Conservation (phyloP, 2,329 filamentous ascomycete genomes). For the Claviceps sorghi region DNA sequence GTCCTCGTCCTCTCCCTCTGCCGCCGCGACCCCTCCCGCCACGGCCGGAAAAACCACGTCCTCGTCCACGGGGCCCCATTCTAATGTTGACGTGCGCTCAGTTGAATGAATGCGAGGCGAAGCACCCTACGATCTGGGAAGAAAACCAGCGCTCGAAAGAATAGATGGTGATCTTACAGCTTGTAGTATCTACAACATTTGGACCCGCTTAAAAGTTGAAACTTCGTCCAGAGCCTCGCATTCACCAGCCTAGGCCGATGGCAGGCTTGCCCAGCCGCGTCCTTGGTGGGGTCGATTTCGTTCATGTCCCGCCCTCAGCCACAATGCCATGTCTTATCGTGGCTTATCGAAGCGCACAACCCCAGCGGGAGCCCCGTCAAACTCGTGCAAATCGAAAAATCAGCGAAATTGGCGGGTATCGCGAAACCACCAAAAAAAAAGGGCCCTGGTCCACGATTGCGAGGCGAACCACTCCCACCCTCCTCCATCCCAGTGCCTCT, state of each 20-base stretch:
- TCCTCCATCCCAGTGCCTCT: constrained; percentile 7
- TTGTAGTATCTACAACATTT: neutral
- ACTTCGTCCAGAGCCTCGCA: constrained; percentile 20
- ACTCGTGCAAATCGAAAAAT: constrained; percentile 28
- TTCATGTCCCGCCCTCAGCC: constrained; percentile 7
- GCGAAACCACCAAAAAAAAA: constrained; percentile 10
- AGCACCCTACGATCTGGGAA: no score
- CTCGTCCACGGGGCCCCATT: constrained; percentile 24
- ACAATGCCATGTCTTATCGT: constrained; percentile 23
- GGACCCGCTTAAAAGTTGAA: constrained; percentile 8
- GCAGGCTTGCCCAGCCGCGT: constrained; percentile 19
- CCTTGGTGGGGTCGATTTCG: constrained; percentile 12
- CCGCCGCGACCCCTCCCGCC: constrained; percentile 15
- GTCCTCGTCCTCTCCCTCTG: constrained; percentile 13
- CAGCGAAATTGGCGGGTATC: constrained; percentile 25
- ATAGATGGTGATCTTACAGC: neutral
- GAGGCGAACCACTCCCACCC: neutral
- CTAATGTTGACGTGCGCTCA: neutral
- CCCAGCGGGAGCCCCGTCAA: constrained; percentile 26
- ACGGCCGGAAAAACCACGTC: constrained; percentile 19
- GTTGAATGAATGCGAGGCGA: neutral
- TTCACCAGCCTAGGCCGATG: neutral
- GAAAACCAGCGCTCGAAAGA: neutral
- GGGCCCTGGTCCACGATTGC: neutral
- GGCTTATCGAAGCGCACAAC: constrained; percentile 41